Evolutionary conservation across 1,139 yeast genomes (phyloP).

Genomic region (Yarrowia galli): DNA sequence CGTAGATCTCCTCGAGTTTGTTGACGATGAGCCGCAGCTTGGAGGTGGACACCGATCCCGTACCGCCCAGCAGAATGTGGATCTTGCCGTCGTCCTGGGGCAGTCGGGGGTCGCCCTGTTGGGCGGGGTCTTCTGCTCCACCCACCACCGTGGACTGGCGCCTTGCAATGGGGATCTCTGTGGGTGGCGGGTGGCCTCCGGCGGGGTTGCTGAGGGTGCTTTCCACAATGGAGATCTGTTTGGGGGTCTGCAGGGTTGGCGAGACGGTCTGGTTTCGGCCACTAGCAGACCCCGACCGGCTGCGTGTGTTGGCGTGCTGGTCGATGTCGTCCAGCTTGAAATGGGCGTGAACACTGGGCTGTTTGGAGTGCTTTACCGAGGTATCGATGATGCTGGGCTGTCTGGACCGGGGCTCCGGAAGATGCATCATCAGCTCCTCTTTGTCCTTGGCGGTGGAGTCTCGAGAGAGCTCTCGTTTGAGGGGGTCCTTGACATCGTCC

Average conservation of each 20-base stretch:
- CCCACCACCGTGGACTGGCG: conserved; percentile 22
- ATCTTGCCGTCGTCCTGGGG: conserved; percentile 92
- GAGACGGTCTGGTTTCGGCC: conserved; percentile 32
- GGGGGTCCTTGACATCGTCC: conserved; percentile 7
- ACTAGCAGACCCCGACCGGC: conserved; percentile 30
- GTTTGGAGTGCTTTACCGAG: conserved; percentile 29
- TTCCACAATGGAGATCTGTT: conserved; percentile 21
- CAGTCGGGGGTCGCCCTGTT: conserved; percentile 66
- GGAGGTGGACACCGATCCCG: conserved; percentile 83
- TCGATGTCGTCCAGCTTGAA: conserved; percentile 37
- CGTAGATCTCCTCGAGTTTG: conserved; percentile 81
- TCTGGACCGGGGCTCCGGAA: conserved; percentile 27
- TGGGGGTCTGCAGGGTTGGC: conserved; percentile 24
- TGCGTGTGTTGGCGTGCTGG: conserved; percentile 37
- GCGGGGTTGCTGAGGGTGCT: conserved; percentile 10
- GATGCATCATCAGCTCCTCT: too few relatives aligned
- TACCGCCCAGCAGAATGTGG: conserved; percentile 86
- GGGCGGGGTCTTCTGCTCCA: conserved; percentile 1
- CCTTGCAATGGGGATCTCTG: conserved; percentile 38
- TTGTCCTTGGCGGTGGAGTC: background rate
- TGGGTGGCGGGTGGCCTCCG: conserved; percentile 23
- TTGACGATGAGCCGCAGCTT: conserved; percentile 76
- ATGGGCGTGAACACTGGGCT: conserved; percentile 35
- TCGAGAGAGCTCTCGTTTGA: background rate
- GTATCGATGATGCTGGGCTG: conserved; percentile 30